Evolutionary conservation across 805 yeast species (phyloP).

Genomic region (Groenewaldozyma tartarivorans): DNA sequence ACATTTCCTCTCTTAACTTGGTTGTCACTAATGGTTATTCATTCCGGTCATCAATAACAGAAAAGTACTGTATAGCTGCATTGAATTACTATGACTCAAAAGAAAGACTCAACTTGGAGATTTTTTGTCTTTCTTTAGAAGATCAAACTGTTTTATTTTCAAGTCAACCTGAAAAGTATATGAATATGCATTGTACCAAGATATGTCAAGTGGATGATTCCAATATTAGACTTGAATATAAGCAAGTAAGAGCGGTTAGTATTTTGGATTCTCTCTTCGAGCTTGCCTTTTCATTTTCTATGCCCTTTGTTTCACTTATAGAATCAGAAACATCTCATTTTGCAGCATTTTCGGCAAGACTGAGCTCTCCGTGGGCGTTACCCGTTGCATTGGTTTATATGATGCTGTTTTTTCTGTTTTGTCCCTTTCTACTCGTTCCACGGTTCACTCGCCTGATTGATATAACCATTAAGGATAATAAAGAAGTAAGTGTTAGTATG

Average conservation of each 20-base stretch:
- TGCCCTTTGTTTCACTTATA: conserved; percentile 13
- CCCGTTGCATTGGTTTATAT: conserved; percentile 15
- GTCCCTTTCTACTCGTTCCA: conserved; percentile 12
- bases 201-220: too few relatives aligned
- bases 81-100: background rate
- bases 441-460: conserved; percentile 3
- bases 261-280: conserved; percentile 8
- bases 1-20: background rate
- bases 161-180: background rate
- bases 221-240: background rate
- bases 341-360: conserved; percentile 10
- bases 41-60: background rate
- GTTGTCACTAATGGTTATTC: background rate
- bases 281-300: conserved; percentile 11
- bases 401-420: conserved; percentile 10
- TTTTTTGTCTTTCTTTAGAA: background rate
- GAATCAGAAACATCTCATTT: conserved; percentile 12
- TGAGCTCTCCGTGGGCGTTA: conserved; percentile 16
- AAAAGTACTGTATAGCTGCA: background rate
- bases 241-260: background rate
- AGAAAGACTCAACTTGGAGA: background rate
- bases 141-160: background rate
- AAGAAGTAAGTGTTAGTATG: background rate
- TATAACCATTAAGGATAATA: conserved; percentile 1
- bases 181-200: background rate